Percentiles rank a stretch among this genome's conserved stretches.
These are phyloP conservation scores for Tephrocybe sp. DNA, from an alignment of 768 basidiomycete species.

Conservation along the genomic window DNA sequence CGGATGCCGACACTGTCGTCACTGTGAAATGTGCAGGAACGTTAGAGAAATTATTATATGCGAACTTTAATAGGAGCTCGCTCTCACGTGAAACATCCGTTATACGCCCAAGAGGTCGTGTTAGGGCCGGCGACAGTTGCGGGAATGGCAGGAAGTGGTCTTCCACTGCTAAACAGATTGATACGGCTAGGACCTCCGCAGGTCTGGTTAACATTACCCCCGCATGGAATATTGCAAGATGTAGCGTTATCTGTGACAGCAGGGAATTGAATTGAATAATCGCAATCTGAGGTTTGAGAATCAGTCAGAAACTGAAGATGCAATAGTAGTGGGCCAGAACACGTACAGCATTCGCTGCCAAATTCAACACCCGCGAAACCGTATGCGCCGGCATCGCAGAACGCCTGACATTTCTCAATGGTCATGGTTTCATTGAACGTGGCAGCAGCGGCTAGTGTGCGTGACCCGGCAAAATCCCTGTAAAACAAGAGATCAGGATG, in stretches of 20 bases:
- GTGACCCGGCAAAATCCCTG: slow-evolving; percentile 12
- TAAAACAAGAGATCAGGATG: not conserved
- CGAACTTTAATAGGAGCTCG: not conserved
- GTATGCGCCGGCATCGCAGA: slow-evolving; percentile 4
- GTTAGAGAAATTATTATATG: not conserved
- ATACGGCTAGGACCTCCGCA: slow-evolving; percentile 12
- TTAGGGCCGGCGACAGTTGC: not conserved
- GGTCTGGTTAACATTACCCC: slow-evolving; percentile 6
- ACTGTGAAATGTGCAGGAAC: not conserved
- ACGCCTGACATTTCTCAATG: slow-evolving; percentile 7
- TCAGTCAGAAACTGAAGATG: not conserved
- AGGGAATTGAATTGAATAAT: slow-evolving; percentile 12
- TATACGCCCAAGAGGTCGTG: not conserved
- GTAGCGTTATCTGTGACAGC: not conserved
- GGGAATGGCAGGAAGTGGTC: slow-evolving; percentile 7
- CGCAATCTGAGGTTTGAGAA: slow-evolving; percentile 3
- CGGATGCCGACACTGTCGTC: slow-evolving; percentile 10
- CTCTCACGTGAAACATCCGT: slow-evolving; percentile 7
- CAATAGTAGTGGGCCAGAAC: not conserved
- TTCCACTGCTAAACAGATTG: slow-evolving; percentile 10
- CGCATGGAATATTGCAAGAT: slow-evolving; percentile 9
- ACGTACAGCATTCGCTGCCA: slow-evolving; percentile 14
- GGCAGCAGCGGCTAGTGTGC: slow-evolving; percentile 3
- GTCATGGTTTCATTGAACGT: slow-evolving; percentile 4
- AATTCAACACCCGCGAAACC: slow-evolving; percentile 15